Base-by-base conservation (phyloP, 805 yeast genomes). In the Candida nitratophila region DNA sequence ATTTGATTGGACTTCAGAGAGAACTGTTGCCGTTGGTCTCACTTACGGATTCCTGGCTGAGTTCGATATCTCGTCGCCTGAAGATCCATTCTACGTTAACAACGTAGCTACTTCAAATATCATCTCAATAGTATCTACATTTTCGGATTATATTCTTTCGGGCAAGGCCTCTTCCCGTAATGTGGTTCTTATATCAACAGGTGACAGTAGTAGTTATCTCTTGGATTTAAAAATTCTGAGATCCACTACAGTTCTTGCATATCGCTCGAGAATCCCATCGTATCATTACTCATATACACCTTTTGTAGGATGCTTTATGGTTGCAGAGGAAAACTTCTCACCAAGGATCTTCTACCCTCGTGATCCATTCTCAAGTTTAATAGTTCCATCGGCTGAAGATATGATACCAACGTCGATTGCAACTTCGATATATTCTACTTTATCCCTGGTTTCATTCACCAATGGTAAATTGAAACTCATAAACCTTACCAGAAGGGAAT, bases 1-100 rank as follows among this genome's bases (percentile, higher is more conserved):
- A 4, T 53, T 60, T 32, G 57, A 60, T 21, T 61, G 66, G 60
- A 47, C 55, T 4, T 54, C 66, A 14, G 45, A 50, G n/a, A 36
- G 47, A 8, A 47, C 53, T 2, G 19, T 63, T 14, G 31, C 52
- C 1, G 44, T 54, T 32, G 66, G 65, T 4, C 49, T 61, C 22
- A 47, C 50, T 10, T 49, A 50, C 32, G 68, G 68, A 5, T 51
- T 47, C 19, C 44, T 63, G 14, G 59, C 59, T 0, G 61, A 60
- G 40, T 49, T 56, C 44, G 52, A 58, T 38, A 50, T 60, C 9
- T 32, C 40, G 2, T 36, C 37, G 12, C 51, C 55, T 3, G 33
- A 37, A 6, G 31, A 42, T 14, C 61, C 65, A 2, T 35, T 49
- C 14, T 63, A 48, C 42, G 44, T 63, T 15, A 43, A 50, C 16